Conservation (phyloP, 768 basidiomycete genomes). For the Rhizopogon vinicolor region DNA sequence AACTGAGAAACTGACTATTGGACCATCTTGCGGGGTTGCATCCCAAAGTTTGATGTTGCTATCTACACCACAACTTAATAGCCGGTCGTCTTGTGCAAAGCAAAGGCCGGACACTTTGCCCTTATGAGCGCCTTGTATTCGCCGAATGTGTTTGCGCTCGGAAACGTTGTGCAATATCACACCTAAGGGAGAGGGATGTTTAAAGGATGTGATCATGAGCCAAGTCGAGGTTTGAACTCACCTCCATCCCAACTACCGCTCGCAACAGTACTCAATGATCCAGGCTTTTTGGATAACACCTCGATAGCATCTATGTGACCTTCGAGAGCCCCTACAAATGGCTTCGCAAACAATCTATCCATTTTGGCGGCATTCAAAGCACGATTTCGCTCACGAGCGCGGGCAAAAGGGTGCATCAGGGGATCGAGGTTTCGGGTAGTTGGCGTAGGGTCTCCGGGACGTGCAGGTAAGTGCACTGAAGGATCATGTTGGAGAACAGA, state of each 20-base stretch:
- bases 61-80: slow-evolving; percentile 82
- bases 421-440: slow-evolving; percentile 91
- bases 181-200: slow-evolving; percentile 38
- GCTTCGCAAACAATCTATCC: slow-evolving; percentile 97
- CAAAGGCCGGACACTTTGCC: slow-evolving; percentile 82
- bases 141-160: slow-evolving; percentile 46
- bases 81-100: slow-evolving; percentile 57
- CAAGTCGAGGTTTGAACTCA: slow-evolving; percentile 34
- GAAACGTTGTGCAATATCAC: slow-evolving; percentile 83
- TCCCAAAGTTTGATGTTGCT: slow-evolving; percentile 82
- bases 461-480: slow-evolving; percentile 63
- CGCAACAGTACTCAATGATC: slow-evolving; percentile 72
- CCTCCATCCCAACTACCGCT: slow-evolving; percentile 97
- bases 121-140: slow-evolving; percentile 71
- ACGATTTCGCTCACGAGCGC: slow-evolving; percentile 87
- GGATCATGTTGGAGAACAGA: slow-evolving; percentile 83
- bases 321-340: slow-evolving; percentile 85
- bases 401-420: slow-evolving; percentile 91
- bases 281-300: slow-evolving; percentile 66
- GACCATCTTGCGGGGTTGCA: slow-evolving; percentile 31
- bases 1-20: slow-evolving; percentile 28
- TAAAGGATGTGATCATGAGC: background rate
- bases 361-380: slow-evolving; percentile 96
- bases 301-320: slow-evolving; percentile 97
- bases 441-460: slow-evolving; percentile 83